These are phyloP conservation scores for Helicostylum pulchrum DNA, from an alignment of 192 early-diverging fungal species.

Conservation along the genomic window DNA sequence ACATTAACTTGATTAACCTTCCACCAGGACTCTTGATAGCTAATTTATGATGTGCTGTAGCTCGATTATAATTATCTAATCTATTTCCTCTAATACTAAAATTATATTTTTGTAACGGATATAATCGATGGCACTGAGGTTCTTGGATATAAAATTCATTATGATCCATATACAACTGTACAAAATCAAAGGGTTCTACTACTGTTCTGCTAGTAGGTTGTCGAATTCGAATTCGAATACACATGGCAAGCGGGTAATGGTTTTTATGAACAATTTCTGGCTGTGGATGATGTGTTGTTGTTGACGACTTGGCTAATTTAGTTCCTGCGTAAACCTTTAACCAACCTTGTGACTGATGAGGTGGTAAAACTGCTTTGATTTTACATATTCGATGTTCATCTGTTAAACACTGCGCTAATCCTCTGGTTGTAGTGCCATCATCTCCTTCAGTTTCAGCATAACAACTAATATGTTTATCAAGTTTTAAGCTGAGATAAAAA, in stretches of 20 bases:
- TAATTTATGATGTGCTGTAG: slow-evolving; percentile 28
- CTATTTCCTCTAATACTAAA: slow-evolving; percentile 37
- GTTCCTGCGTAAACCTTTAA: slow-evolving; percentile 47
- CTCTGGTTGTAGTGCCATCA: slow-evolving; percentile 3
- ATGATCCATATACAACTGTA: slow-evolving; percentile 35
- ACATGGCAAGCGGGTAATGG: slow-evolving; percentile 39
- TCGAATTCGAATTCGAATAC: slow-evolving; percentile 11
- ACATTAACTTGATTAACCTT: slow-evolving; percentile 26
- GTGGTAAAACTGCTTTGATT: slow-evolving; percentile 50
- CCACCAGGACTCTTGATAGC: slow-evolving; percentile 37
- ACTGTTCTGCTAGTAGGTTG: not conserved
- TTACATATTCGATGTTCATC: slow-evolving; percentile 35
- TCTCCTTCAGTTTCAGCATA: slow-evolving; percentile 18
- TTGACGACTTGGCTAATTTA: not conserved
- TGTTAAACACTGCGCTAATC: slow-evolving; percentile 28
- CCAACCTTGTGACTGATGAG: slow-evolving; percentile 34
- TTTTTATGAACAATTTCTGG: slow-evolving; percentile 4
- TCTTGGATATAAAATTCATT: slow-evolving; percentile 50
- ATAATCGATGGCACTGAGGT: slow-evolving; percentile 44
- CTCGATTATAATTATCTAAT: not conserved
- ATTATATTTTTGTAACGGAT: slow-evolving; percentile 44
- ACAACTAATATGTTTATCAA: slow-evolving; percentile 5
- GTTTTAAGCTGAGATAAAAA: slow-evolving; percentile 15
- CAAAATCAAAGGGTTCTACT: slow-evolving; percentile 39
- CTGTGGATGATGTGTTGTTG: not conserved